Base-by-base conservation (phyloP, 2,329 filamentous ascomycete genomes). In the Talaromyces atroroseus region DNA sequence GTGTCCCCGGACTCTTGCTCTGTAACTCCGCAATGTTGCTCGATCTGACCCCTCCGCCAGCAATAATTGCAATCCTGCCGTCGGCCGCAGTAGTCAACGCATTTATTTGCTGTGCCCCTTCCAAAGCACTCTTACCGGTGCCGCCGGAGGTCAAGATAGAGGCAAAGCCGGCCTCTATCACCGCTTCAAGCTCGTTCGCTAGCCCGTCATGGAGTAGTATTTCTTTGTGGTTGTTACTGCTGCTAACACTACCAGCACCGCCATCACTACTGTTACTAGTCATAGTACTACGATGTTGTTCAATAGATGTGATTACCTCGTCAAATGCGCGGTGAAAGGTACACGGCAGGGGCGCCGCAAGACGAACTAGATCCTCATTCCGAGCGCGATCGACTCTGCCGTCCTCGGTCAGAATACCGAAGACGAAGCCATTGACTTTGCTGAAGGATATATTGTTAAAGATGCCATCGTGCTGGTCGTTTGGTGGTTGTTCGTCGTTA, bases 281-380 rank as follows among this genome's bases (percentile, higher is more conserved):
- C 21, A 7, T 44, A 12, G 2, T 44, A 44, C 18, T 14, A 18
- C 20, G 18, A 20, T 21, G 23, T 14, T 49, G 3, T 32, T n/a
- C 24, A 32, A 32, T 11, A 18, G 47, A 34, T 21, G 47, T 32
- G 38, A 58, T 54, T 23, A 76, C 70, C 44, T 70, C 61, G 62
- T 82, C 80, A 59, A 82, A 79, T 0, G 80, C 80, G 7, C 79
- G 72, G 62, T 82, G 80, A 52, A 83, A 83, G 2, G 80, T 82
- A 62, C 79, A 82, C 2, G 76, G 74, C 24, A 72, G 62, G 3
- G 72, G 71, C 2, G 60, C 63, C 1, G 79, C 78, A 2, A 72
- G 59, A 12, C 63, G 54, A 0, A 82, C 73, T 5, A 82, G 64
- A 48, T 73, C 66, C 21, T 57, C 61, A 49, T 76, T 80, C 21